Percentiles rank a stretch among this genome's conserved stretches.
These are phyloP conservation scores for Ceratocystis destructans DNA, from an alignment of 2,329 filamentous ascomycete genomes.

Conservation along the genomic window DNA sequence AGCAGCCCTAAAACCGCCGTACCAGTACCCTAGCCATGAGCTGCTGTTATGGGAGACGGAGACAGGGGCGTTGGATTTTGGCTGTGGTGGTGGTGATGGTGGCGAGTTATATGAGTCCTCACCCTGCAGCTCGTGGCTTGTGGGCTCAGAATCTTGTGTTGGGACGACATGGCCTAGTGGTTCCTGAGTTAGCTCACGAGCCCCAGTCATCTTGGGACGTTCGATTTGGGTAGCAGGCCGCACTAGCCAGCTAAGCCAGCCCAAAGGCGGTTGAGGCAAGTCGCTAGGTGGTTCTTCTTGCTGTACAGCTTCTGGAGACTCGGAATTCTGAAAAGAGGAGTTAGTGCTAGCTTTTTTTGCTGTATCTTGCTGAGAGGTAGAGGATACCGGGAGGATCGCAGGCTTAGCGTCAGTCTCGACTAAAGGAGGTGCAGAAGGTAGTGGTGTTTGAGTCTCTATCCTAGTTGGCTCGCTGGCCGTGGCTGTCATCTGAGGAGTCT, in stretches of 20 bases:
- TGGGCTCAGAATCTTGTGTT: background rate
- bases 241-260: constrained; percentile 44
- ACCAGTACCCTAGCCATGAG: constrained; percentile 1
- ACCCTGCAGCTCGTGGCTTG: background rate
- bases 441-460: background rate
- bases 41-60: background rate
- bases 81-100: background rate
- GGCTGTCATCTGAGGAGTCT: background rate
- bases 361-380: too few relatives aligned
- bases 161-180: background rate
- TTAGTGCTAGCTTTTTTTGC: too few relatives aligned
- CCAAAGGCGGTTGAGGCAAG: constrained; percentile 22
- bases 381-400: too few relatives aligned
- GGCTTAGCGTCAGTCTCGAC: too few relatives aligned
- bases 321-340: background rate
- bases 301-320: background rate
- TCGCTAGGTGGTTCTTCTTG: background rate
- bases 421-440: background rate
- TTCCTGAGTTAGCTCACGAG: background rate
- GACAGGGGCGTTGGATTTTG: background rate
- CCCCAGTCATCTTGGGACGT: background rate
- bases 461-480: background rate
- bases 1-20: background rate
- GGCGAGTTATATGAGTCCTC: background rate
- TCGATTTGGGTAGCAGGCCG: constrained; percentile 24